Evolutionary conservation across 2,329 filamentous ascomycete species (phyloP).

Genomic region (Colletotrichum aenigma): DNA sequence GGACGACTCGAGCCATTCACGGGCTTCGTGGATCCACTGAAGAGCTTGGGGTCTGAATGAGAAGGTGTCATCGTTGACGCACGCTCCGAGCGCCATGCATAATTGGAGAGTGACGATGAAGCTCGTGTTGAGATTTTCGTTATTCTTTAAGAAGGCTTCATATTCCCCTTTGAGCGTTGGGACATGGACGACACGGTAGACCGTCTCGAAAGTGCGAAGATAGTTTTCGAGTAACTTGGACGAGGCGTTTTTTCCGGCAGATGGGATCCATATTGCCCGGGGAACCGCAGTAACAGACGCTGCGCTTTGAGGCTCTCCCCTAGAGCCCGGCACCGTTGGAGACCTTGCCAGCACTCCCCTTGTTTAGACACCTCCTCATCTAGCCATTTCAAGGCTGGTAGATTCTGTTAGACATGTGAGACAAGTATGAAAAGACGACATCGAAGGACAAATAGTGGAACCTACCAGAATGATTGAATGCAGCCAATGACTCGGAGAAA

Average conservation of each 20-base stretch:
- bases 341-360: constrained; percentile 31
- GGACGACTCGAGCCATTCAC: constrained; percentile 22
- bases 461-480: constrained; percentile 12
- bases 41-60: constrained; percentile 16
- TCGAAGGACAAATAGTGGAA: constrained; percentile 5
- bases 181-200: constrained; percentile 44
- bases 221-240: constrained; percentile 40
- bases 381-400: constrained; percentile 46
- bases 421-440: neutral
- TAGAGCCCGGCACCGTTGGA: constrained; percentile 44
- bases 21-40: constrained; percentile 26
- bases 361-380: constrained; percentile 27
- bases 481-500: neutral
- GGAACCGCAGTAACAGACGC: constrained; percentile 35
- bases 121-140: constrained; percentile 22
- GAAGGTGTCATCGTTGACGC: constrained; percentile 23
- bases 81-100: constrained; percentile 24
- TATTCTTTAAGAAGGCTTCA: constrained; percentile 14
- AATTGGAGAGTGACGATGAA: constrained; percentile 23
- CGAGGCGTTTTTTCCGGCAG: constrained; percentile 43
- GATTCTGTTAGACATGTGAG: constrained; percentile 44
- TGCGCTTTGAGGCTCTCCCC: constrained; percentile 44
- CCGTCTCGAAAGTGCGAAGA: constrained; percentile 45
- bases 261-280: constrained; percentile 39
- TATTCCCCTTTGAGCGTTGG: constrained; percentile 43